Conservation (phyloP, 1,139 yeast species). For the Fermentozyma sake region DNA sequence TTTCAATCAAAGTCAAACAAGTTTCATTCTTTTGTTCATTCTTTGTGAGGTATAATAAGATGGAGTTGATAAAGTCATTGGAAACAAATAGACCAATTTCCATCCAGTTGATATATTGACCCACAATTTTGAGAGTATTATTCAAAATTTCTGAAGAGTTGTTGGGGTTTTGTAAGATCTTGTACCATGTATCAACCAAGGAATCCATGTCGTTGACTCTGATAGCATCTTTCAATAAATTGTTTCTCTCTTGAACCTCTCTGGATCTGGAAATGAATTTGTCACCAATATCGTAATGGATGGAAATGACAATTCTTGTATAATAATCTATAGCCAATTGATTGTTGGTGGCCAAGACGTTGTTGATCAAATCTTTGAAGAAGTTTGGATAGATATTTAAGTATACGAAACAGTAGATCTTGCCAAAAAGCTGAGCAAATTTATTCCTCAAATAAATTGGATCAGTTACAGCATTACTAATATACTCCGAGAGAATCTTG, state of each 20-base stretch:
- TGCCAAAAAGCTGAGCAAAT: slow-evolving; percentile 68
- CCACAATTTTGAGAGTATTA: slow-evolving; percentile 64
- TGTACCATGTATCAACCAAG: slow-evolving; percentile 68
- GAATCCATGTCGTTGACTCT: slow-evolving; percentile 69
- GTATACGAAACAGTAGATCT: slow-evolving; percentile 66
- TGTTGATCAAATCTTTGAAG: slow-evolving; percentile 57
- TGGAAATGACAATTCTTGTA: slow-evolving; percentile 63
- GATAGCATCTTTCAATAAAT: slow-evolving; percentile 72
- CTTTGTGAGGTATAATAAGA: slow-evolving; percentile 59
- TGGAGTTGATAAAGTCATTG: slow-evolving; percentile 55
- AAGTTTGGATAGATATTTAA: slow-evolving; percentile 59
- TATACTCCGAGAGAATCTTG: slow-evolving; percentile 29
- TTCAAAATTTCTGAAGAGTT: slow-evolving; percentile 47
- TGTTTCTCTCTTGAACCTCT: slow-evolving; percentile 60
- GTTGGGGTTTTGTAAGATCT: slow-evolving; percentile 39
- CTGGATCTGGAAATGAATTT: slow-evolving; percentile 71
- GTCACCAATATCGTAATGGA: slow-evolving; percentile 93
- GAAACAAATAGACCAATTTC: slow-evolving; percentile 78
- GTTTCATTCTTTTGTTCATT: slow-evolving; percentile 50
- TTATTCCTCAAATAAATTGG: slow-evolving; percentile 73
- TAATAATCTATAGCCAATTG: slow-evolving; percentile 69
- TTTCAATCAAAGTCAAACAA: slow-evolving; percentile 72
- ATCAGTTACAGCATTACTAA: slow-evolving; percentile 36
- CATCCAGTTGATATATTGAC: slow-evolving; percentile 92
- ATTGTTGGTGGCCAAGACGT: slow-evolving; percentile 27